These are phyloP conservation scores for Venturiaceae sp. DNA, from an alignment of 2,329 filamentous ascomycete species.

Conservation along the genomic window DNA sequence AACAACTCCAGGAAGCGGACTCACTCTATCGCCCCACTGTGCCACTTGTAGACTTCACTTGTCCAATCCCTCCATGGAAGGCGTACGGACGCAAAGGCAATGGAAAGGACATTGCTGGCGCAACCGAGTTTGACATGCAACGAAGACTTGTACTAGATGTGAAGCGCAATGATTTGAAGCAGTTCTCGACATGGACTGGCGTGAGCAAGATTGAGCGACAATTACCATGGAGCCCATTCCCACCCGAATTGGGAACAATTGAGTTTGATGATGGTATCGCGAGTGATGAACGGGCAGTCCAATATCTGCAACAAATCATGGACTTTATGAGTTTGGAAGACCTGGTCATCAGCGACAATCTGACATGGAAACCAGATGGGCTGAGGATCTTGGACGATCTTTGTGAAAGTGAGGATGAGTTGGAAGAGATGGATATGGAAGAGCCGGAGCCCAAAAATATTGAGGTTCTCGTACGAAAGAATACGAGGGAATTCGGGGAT, in stretches of 20 bases:
- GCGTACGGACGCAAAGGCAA: slow-evolving; percentile 12
- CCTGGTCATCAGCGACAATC: slow-evolving; percentile 27
- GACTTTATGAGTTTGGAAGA: slow-evolving; percentile 20
- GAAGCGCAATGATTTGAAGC: slow-evolving; percentile 21
- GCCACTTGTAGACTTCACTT: slow-evolving; percentile 34
- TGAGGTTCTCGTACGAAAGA: slow-evolving; percentile 28
- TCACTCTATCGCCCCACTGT: slow-evolving; percentile 39
- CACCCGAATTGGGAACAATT: slow-evolving; percentile 26
- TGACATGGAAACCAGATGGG: slow-evolving; percentile 39
- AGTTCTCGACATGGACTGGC: slow-evolving; percentile 29
- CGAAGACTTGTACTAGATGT: slow-evolving; percentile 22
- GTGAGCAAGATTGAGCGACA: slow-evolving; percentile 27
- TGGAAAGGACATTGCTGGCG: slow-evolving; percentile 4
- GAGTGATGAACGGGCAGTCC: slow-evolving; percentile 23
- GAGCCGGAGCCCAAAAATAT: slow-evolving; percentile 19
- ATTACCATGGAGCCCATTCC: slow-evolving; percentile 40
- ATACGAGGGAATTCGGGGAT: slow-evolving; percentile 20
- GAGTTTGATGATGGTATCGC: slow-evolving; percentile 22
- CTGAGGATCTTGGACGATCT: slow-evolving; percentile 33
- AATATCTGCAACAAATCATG: slow-evolving; percentile 25
- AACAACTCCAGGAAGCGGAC: slow-evolving; percentile 36
- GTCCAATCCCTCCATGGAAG: slow-evolving; percentile 38
- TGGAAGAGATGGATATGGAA: slow-evolving; percentile 15
- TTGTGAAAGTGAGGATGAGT: slow-evolving; percentile 27
- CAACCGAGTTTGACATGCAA: slow-evolving; percentile 21